Base-by-base conservation (phyloP, 257 asterid species). In the Vinca minor region DNA sequence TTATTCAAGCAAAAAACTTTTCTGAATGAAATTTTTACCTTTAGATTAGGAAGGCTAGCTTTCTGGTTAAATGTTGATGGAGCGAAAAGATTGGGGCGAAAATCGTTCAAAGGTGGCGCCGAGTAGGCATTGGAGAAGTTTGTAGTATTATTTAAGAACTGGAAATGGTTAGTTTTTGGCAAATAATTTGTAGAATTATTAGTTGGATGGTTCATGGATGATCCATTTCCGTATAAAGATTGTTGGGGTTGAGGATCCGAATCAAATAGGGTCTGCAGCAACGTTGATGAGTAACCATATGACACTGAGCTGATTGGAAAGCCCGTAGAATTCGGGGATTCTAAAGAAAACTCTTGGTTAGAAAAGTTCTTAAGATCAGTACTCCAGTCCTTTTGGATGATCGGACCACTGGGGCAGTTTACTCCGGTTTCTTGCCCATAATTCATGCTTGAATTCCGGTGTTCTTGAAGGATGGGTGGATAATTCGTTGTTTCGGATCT, bases 401-500 rank as follows among this genome's bases (percentile, higher is more conserved):
- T 39, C 56, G 35, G n/a, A n/a, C 71, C 25, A 57, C 69, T 54
- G 54, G 55, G 18, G 52, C 74, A 76, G 4, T 31, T 45, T 70
- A 74, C n/a, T n/a, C n/a, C n/a, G n/a, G n/a, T n/a, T n/a, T n/a
- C 73, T 68, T 67, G 85, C 66, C 54, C 56, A 65, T 61, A 70
- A 75, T 83, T 80, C 84, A 80, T 74, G 82, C 77, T 70, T 25
- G 91, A 71, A 74, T 77, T 73, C 28, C 63, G 71, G 74, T 47
- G 55, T 68, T 72, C 68, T 73, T 76, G 74, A 13, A 75, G 53
- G 5, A 84, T 71, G 39, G 75, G n/a, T n/a, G n/a, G n/a, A n/a
- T n/a, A n/a, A 2, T 34, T 69, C 81, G 18, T 77, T 71, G 70
- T 71, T 82, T 71, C 69, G 77, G 65, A 73, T 68, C 26, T 90